These are phyloP conservation scores for Moricandia arvensis DNA, from an alignment of 345 rosid genomes.

Conservation along the genomic window DNA sequence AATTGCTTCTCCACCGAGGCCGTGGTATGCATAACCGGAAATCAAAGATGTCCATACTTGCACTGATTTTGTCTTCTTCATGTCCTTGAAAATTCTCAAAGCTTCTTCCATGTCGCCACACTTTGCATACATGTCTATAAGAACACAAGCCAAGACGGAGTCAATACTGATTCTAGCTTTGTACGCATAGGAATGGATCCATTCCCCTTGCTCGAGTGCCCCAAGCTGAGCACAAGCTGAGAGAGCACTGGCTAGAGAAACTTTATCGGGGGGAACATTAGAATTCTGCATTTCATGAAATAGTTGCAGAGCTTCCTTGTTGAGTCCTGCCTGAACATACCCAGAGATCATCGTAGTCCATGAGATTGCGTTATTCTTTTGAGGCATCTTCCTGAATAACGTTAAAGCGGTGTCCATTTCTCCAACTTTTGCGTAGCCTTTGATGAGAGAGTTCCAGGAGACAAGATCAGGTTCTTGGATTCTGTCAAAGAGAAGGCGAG, in stretches of 20 bases:
- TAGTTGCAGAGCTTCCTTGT: conserved; percentile 59
- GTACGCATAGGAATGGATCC: conserved; percentile 59
- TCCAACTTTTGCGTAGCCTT: conserved; percentile 51
- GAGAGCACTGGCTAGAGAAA: conserved; percentile 47
- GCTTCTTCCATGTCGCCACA: conserved; percentile 69
- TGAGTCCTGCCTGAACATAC: conserved; percentile 52
- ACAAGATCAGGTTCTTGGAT: conserved; percentile 47
- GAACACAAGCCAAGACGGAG: conserved; percentile 50
- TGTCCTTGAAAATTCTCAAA: conserved; percentile 39
- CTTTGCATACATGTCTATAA: conserved; percentile 73
- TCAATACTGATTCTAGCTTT: conserved; percentile 37
- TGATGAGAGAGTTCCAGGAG: conserved; percentile 75
- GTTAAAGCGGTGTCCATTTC: conserved; percentile 40
- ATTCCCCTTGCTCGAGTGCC: conserved; percentile 75
- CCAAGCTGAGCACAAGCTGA: conserved; percentile 78
- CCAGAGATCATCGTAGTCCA: conserved; percentile 77
- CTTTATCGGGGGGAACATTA: conserved; percentile 56
- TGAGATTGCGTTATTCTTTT: conserved; percentile 43
- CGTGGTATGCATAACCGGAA: conserved; percentile 63
- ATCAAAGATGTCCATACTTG: conserved; percentile 67
- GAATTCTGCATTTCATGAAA: conserved; percentile 67
- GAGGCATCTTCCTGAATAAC: conserved; percentile 52
- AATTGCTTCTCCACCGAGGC: conserved; percentile 60
- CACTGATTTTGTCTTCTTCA: conserved; percentile 41
- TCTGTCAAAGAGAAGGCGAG: conserved; percentile 47